A percentile compares a stretch with the other conserved stretches of the same genome.
phyloP scores from a whole-genome alignment of 2,329 filamentous ascomycete genomes.

The Penicillium sp. region DNA sequence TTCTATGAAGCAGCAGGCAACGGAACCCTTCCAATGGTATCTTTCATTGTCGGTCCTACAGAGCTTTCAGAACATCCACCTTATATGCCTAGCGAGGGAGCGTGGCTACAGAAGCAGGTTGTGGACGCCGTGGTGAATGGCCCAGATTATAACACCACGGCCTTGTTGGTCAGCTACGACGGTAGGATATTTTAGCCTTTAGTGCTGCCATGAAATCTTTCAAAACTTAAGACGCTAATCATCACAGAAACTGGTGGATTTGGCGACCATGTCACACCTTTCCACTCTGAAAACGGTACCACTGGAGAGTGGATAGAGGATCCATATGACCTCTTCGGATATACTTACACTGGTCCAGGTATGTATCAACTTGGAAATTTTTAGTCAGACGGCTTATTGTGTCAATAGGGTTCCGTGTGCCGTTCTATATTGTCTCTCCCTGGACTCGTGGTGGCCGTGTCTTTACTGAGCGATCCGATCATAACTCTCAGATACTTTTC shows the following conservation, averaged over 20 bases:
- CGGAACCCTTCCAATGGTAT: conserved; percentile 54
- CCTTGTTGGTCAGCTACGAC: conserved; percentile 54
- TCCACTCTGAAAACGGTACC: conserved; percentile 51
- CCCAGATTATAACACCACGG: conserved; percentile 52
- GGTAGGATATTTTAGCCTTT: conserved; percentile 12
- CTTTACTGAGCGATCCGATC: conserved; percentile 57
- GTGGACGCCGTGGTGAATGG: conserved; percentile 54
- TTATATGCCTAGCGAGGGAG: conserved; percentile 55
- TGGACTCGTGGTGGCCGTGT: conserved; percentile 57
- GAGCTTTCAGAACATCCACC: conserved; percentile 58
- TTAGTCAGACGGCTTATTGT: too few species aligned
- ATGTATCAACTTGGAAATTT: too few species aligned
- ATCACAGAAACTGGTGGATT: conserved; percentile 51
- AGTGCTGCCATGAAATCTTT: too few species aligned
- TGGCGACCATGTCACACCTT: conserved; percentile 57
- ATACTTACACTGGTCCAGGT: conserved; percentile 47
- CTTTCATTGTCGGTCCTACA: conserved; percentile 52
- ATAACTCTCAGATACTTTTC: conserved; percentile 58
- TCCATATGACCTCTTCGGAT: conserved; percentile 43
- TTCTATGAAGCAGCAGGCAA: conserved; percentile 55
- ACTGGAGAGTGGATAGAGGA: conserved; percentile 56
- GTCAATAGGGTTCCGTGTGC: conserved; percentile 43
- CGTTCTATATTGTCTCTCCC: conserved; percentile 58
- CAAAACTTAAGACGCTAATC: too few species aligned
- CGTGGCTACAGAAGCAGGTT: conserved; percentile 56